Evolutionary conservation across 345 rosid genomes (phyloP), one percentile per base, ranked within the genome.

Genomic region (Draba incana): DNA sequence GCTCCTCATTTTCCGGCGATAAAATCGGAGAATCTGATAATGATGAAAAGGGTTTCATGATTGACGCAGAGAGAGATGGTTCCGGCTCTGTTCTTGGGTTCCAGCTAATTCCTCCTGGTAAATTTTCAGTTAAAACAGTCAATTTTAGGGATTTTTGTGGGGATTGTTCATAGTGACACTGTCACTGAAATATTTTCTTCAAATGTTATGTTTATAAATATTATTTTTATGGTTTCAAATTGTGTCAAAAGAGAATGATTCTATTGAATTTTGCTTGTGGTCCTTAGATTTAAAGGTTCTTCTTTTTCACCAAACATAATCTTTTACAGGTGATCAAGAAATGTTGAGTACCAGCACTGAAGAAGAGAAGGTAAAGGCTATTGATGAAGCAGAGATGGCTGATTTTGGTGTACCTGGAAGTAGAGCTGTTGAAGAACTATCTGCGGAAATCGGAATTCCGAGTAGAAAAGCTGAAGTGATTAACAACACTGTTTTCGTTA

Each of bases 1-100:
- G 77, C 59, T 69, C 82, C 10, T 61, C 64, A 1, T 5, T 44
- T 24, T 59, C 69, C 51, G 77, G 57, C 3, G 58, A 53, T 2
- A 71, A 39, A 35, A 13, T 39, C 50, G 58, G 56, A 5, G 82
- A 58, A 47, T 54, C 69, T 55, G 69, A 68, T 10, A 42, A 38
- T 63, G 80, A 71, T 39, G 74, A 59, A 0, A 75, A 75, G 24
- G 83, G 84, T 8, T 69, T 79, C 23, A 10, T 85, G 15, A 35
- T 81, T 25, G 91, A 82, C n/a, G 35, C 79, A 0, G 84, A 90
- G 65, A 83, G 64, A 55, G 95, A 93, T 76, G 86, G 37, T 9
- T 81, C 92, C 56, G 91, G 86, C 57, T 75, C 88, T 43, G 78
- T 83, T 44, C 73, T 88, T 54, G 89, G 91, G n/a, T 88, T 87